Base-by-base conservation (phyloP, 805 yeast genomes). In the Clavispora fructus region DNA sequence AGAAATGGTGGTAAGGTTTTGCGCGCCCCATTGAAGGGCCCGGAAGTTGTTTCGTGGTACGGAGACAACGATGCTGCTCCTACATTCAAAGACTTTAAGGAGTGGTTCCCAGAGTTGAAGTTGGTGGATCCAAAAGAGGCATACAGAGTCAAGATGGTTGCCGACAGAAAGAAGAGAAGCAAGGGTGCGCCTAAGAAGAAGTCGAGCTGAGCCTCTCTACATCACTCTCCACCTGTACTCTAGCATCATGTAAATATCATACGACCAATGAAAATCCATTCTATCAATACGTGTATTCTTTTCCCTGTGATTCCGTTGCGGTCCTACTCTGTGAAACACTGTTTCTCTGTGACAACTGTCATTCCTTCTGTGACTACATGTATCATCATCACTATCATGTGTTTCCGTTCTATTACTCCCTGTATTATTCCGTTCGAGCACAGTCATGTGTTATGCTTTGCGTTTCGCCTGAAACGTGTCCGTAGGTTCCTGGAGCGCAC, bases 101-200 rank as follows among this genome's bases (percentile, higher is more conserved):
- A 69, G 32, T 67, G 82, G 65, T 82, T 71, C 55, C 75, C 75
- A 55, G 74, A 69, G 45, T 63, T 71, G 49, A 69, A 71, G 43
- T 76, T 87, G 53, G 74, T 76, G 6, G 85, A 85, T 55, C 85
- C 84, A 45, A 80, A 78, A 49, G 95, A 87, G 62, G 79, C 75
- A 38, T 82, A 83, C 65, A 76, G 95, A 65, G 59, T 84, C 50
- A 76, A 71, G 48, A 81, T 81, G 79, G 82, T 80, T 19, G 80
- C 59, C 30, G 73, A 68, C 46, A 76, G 87, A 66, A 86, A 82
- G 74, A 83, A 85, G 77, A 85, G 94, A 79, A 91, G 88, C 67
- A 87, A 87, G 67, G 91, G 92, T 65, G 89, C 94, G 11, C 95
- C 94, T 57, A 79, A 83, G 73, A 87, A 87, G 74, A 79, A 77